Evolutionary conservation across 176 grass and related monocot genomes (phyloP).

Genomic region (Guadua angustifolia): DNA sequence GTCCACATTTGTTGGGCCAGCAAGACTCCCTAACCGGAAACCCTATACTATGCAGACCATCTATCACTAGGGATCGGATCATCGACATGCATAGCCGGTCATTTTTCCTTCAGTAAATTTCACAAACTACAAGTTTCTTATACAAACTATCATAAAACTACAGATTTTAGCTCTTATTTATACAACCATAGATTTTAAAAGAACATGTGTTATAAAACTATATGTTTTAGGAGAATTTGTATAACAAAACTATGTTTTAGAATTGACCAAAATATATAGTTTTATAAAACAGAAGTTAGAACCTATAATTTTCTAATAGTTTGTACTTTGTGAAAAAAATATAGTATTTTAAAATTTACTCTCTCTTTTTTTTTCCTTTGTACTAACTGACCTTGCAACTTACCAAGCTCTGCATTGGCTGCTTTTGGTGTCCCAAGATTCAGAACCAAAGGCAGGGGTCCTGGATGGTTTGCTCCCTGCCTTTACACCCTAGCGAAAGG

Average conservation of each 20-base stretch:
- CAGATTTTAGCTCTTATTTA: too few species aligned
- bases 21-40: constrained; percentile 19
- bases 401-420: constrained; percentile 47
- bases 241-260: too few species aligned
- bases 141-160: too few species aligned
- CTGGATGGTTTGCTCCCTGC: constrained; percentile 38
- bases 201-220: too few species aligned
- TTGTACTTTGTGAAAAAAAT: too few species aligned
- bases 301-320: too few species aligned
- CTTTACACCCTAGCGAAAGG: constrained; percentile 39
- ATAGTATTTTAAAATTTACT: too few species aligned
- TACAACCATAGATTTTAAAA: too few species aligned
- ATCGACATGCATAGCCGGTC: constrained; percentile 16
- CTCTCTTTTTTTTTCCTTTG: constrained; percentile 8
- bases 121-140: too few species aligned
- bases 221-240: too few species aligned
- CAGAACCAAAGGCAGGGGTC: constrained; percentile 52
- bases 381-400: constrained; percentile 44
- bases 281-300: too few species aligned
- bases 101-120: not conserved
- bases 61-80: constrained; percentile 21
- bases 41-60: constrained; percentile 26
- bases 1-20: constrained; percentile 48
- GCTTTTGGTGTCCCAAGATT: constrained; percentile 69
- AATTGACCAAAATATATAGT: too few species aligned